phyloP scores from a whole-genome alignment of 305 asterid genomes.

The Fraxinus sp. region DNA sequence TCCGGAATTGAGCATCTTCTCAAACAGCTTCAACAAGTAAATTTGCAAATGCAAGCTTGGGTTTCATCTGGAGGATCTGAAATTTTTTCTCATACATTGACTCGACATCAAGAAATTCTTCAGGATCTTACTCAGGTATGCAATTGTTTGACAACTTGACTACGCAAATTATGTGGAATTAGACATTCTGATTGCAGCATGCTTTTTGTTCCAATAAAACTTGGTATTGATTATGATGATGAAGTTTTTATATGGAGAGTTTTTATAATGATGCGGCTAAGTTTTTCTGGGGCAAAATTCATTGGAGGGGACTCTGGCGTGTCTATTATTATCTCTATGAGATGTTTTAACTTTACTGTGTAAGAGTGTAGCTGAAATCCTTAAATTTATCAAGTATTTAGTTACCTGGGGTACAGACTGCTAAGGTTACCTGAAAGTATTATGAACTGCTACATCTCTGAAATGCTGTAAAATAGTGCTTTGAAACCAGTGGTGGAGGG shows the following conservation, averaged over 20 bases:
- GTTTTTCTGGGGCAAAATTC: slow-evolving; percentile 12
- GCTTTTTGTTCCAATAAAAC: neutral
- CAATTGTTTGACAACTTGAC: slow-evolving; percentile 9
- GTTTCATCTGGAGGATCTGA: slow-evolving; percentile 98
- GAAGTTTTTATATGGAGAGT: slow-evolving; percentile 3
- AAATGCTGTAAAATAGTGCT: neutral
- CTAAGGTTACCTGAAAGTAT: neutral
- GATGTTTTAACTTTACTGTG: neutral
- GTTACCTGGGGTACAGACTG: neutral
- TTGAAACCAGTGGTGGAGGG: neutral
- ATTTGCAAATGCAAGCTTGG: slow-evolving; percentile 97
- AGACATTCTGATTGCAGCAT: neutral
- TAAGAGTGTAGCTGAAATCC: neutral
- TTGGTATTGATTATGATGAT: neutral
- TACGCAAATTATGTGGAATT: slow-evolving; percentile 4
- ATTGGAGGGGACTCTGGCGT: neutral
- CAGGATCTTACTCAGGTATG: slow-evolving; percentile 91
- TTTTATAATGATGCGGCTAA: slow-evolving; percentile 12
- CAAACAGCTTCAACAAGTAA: slow-evolving; percentile 81
- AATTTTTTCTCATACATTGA: slow-evolving; percentile 87
- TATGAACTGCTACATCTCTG: neutral
- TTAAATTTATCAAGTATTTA: neutral
- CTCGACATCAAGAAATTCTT: slow-evolving; percentile 94
- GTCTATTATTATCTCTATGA: neutral
- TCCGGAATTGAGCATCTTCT: slow-evolving; percentile 74